phyloP scores from a whole-genome alignment of 192 early-diverging fungal genomes.

The Funneliformis geosporum region DNA sequence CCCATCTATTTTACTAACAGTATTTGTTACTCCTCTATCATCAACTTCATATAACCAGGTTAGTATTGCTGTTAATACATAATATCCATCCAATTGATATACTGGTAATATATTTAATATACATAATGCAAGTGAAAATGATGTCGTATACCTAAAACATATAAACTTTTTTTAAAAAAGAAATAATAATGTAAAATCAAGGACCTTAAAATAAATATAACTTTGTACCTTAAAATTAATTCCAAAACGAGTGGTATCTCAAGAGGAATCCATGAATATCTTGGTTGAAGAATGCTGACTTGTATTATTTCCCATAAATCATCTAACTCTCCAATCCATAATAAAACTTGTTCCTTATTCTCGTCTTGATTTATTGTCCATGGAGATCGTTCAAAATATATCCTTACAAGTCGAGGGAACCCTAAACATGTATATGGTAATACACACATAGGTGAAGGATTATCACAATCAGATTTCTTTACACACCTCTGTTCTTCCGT shows the following conservation, averaged over 20 bases:
- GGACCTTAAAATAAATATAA: neutral
- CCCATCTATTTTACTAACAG: slow-evolving; percentile 3
- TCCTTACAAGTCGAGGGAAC: slow-evolving; percentile 51
- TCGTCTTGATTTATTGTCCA: slow-evolving; percentile 35
- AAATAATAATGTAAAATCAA: slow-evolving; percentile 4
- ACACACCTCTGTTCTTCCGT: slow-evolving; percentile 43
- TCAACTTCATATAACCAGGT: neutral
- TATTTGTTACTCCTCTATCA: too few species aligned
- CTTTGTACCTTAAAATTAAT: slow-evolving; percentile 20
- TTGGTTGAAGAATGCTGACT: slow-evolving; percentile 59
- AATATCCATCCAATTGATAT: slow-evolving; percentile 69
- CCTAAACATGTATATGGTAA: slow-evolving; percentile 54
- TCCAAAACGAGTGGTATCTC: slow-evolving; percentile 60
- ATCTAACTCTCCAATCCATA: slow-evolving; percentile 66
- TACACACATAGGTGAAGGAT: slow-evolving; percentile 45
- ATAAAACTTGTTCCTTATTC: slow-evolving; percentile 47
- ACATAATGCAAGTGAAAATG: slow-evolving; percentile 67
- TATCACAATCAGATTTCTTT: slow-evolving; percentile 36
- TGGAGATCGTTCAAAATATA: slow-evolving; percentile 49
- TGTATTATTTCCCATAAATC: slow-evolving; percentile 75
- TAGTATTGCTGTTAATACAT: slow-evolving; percentile 54
- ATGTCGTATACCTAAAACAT: slow-evolving; percentile 57
- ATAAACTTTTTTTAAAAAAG: slow-evolving; percentile 1
- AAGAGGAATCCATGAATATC: slow-evolving; percentile 56
- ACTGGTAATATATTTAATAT: slow-evolving; percentile 74